These are phyloP conservation scores for Calamus simplicifolius DNA, from an alignment of 176 grass and related monocot species.

Conservation along the genomic window DNA sequence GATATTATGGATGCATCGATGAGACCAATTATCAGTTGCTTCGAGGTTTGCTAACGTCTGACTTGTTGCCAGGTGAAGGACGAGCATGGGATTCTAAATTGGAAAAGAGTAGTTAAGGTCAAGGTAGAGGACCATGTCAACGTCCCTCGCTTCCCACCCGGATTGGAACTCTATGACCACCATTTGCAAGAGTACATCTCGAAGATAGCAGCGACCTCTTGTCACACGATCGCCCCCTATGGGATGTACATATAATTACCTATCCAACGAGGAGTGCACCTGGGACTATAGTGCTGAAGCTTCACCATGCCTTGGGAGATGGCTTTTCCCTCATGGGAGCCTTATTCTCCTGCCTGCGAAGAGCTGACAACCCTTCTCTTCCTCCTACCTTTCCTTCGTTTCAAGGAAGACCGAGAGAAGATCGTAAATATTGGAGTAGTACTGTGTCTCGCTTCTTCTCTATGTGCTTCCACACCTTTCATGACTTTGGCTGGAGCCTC, in stretches of 20 bases:
- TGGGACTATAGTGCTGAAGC: conserved; percentile 29
- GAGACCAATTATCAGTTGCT: too few relatives aligned
- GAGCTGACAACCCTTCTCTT: conserved; percentile 27
- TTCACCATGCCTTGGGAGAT: conserved; percentile 30
- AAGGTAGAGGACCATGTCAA: not conserved
- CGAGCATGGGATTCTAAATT: not conserved
- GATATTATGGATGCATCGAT: too few relatives aligned
- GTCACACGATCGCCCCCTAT: not conserved
- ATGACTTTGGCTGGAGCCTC: conserved; percentile 32
- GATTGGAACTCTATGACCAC: not conserved
- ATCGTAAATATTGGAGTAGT: not conserved
- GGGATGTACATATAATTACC: conserved; percentile 25
- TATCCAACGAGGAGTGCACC: conserved; percentile 20
- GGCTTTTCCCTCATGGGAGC: conserved; percentile 36
- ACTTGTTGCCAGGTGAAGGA: not conserved
- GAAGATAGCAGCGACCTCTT: not conserved
- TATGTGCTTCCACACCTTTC: conserved; percentile 14
- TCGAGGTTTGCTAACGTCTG: too few relatives aligned
- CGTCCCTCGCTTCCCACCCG: not conserved
- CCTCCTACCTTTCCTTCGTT: conserved; percentile 26
- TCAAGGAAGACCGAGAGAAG: not conserved
- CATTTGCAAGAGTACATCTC: not conserved
- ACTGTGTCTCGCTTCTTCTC: not conserved
- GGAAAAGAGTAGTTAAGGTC: conserved; percentile 3
- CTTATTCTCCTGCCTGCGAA: conserved; percentile 25